Conservation (phyloP, 768 basidiomycete species). For the Auricularia sp. region DNA sequence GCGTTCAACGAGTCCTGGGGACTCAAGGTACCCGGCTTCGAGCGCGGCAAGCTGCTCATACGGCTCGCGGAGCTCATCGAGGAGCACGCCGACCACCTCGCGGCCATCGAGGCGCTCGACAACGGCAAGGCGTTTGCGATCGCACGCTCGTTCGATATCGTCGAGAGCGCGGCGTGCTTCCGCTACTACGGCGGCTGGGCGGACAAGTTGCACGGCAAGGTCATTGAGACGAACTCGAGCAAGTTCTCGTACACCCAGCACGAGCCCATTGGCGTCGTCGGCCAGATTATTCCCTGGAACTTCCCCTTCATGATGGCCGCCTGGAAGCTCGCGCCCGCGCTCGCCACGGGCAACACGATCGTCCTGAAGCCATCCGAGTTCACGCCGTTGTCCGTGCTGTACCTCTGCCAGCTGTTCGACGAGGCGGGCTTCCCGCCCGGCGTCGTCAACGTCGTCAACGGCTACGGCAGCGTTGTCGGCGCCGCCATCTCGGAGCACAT, state of each 20-base stretch:
- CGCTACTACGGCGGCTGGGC: slow-evolving; percentile 95
- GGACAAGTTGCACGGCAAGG: slow-evolving; percentile 87
- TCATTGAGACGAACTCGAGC: slow-evolving; percentile 53
- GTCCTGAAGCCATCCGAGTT: slow-evolving; percentile 93
- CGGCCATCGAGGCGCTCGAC: slow-evolving; percentile 77
- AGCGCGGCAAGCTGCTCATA: slow-evolving; percentile 71
- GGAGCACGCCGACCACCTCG: slow-evolving; percentile 68
- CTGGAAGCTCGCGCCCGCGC: slow-evolving; percentile 90
- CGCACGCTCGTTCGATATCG: slow-evolving; percentile 60
- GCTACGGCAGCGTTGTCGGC: slow-evolving; percentile 72
- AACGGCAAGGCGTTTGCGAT: slow-evolving; percentile 81
- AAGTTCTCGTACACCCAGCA: slow-evolving; percentile 82
- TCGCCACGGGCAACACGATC: slow-evolving; percentile 85
- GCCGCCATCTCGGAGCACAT: slow-evolving; percentile 73
- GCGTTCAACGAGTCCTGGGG: slow-evolving; percentile 87
- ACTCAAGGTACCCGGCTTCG: slow-evolving; percentile 73
- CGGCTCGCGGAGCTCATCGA: slow-evolving; percentile 88
- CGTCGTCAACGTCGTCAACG: slow-evolving; percentile 81
- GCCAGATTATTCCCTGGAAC: slow-evolving; percentile 93
- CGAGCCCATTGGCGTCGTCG: slow-evolving; percentile 91
- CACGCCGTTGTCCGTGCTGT: slow-evolving; percentile 75
- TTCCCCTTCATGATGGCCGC: slow-evolving; percentile 42
- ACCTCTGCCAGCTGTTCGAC: slow-evolving; percentile 64
- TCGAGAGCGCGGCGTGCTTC: slow-evolving; percentile 65
- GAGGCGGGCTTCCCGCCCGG: slow-evolving; percentile 72